These are phyloP conservation scores for Beta macrorhiza DNA, from an alignment of 179 eudicot genomes.

Conservation along the genomic window DNA sequence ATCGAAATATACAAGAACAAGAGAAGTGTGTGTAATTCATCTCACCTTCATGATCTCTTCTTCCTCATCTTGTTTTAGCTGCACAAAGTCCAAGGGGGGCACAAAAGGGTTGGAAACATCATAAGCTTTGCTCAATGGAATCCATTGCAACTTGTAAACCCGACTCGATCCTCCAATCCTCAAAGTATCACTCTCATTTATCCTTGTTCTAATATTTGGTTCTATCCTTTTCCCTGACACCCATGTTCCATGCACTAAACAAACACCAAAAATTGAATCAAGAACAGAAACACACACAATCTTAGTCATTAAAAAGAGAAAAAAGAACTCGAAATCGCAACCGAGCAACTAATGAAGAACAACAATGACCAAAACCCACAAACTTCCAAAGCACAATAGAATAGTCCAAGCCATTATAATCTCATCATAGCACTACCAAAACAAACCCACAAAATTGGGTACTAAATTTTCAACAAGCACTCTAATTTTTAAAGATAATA, in stretches of 20 bases:
- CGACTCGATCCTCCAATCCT: slow-evolving; percentile 80
- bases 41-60: slow-evolving; percentile 34
- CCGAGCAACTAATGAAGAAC: neutral
- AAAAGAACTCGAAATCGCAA: neutral
- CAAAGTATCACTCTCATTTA: slow-evolving; percentile 66
- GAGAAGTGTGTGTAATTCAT: neutral
- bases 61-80: slow-evolving; percentile 36
- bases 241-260: slow-evolving; percentile 91
- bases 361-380: slow-evolving; percentile 4
- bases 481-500: neutral
- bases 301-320: neutral
- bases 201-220: slow-evolving; percentile 48
- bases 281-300: slow-evolving; percentile 23
- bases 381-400: slow-evolving; percentile 1
- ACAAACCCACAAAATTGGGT: neutral
- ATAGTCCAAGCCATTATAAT: neutral
- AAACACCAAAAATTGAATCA: slow-evolving; percentile 27
- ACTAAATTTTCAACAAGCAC: neutral
- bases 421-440: too few species aligned
- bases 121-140: slow-evolving; percentile 64
- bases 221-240: slow-evolving; percentile 67
- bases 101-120: slow-evolving; percentile 59
- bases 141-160: slow-evolving; percentile 76
- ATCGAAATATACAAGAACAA: neutral
- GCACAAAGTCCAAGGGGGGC: slow-evolving; percentile 45